A percentile compares a stretch with the other conserved stretches of the same genome.
phyloP scores from a whole-genome alignment of 352 stramenopile genomes.

The Phytophthora sojae region DNA sequence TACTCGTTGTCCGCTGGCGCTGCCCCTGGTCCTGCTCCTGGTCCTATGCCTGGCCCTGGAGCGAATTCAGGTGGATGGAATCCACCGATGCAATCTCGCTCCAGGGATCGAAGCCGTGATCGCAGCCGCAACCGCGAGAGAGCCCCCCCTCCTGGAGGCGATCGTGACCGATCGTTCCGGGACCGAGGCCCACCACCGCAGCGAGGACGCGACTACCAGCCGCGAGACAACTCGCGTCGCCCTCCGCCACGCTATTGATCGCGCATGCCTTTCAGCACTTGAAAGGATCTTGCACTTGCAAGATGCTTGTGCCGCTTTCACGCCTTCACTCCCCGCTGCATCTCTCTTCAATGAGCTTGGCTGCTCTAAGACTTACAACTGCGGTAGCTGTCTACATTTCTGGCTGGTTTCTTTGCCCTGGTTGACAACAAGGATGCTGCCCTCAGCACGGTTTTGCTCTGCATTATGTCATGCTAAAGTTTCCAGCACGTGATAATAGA shows the following conservation, averaged over 20 bases:
- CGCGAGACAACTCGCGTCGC: constrained; percentile 40
- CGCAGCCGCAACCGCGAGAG: constrained; percentile 53
- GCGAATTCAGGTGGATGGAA: constrained; percentile 38
- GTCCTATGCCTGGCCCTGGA: constrained; percentile 34
- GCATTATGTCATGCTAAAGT: constrained; percentile 5
- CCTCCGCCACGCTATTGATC: constrained; percentile 44
- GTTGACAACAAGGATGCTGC: constrained; percentile 36
- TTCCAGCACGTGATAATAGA: not conserved
- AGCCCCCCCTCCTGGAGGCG: constrained; percentile 21
- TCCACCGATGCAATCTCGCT: constrained; percentile 27
- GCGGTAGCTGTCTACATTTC: not conserved
- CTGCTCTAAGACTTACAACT: not conserved
- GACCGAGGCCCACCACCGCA: constrained; percentile 39
- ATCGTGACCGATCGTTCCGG: constrained; percentile 44
- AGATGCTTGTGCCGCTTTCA: constrained; percentile 4
- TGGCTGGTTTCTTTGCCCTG: constrained; percentile 27
- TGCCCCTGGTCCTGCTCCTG: constrained; percentile 19
- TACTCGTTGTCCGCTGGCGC: constrained; percentile 43
- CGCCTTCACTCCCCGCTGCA: constrained; percentile 9
- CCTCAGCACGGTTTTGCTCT: constrained; percentile 25
- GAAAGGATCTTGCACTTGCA: constrained; percentile 16
- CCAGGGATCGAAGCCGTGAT: constrained; percentile 59
- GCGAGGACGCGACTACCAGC: constrained; percentile 40
- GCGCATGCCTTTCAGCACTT: constrained; percentile 12
- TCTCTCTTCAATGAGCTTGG: constrained; percentile 7